phyloP scores from a whole-genome alignment of 2,329 filamentous ascomycete species.

The Fusarium avenaceum region DNA sequence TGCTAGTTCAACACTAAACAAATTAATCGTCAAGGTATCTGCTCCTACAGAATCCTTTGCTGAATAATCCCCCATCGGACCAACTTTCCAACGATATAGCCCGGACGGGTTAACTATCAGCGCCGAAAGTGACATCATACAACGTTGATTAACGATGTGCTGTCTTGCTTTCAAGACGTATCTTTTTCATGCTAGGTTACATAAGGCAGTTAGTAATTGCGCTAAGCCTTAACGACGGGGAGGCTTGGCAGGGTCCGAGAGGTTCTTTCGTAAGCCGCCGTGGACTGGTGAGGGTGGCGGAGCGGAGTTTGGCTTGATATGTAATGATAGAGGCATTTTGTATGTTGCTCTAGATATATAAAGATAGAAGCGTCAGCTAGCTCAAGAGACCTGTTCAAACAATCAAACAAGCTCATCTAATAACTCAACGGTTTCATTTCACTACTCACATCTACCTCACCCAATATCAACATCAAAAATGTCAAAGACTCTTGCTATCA shows the following conservation, averaged over 20 bases:
- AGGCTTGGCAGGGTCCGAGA: background rate
- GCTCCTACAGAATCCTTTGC: background rate
- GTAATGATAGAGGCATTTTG: too few relatives aligned
- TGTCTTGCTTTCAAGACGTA: background rate
- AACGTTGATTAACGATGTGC: conserved; percentile 25
- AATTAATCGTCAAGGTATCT: too few relatives aligned
- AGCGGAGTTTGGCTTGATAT: background rate
- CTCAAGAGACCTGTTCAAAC: background rate
- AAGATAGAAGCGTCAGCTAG: background rate
- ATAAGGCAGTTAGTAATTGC: conserved; percentile 15
- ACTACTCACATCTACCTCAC: background rate
- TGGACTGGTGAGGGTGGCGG: too few relatives aligned
- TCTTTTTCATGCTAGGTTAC: background rate
- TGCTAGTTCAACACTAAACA: too few relatives aligned
- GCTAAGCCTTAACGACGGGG: conserved; percentile 12
- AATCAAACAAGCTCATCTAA: too few relatives aligned
- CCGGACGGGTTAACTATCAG: conserved; percentile 3
- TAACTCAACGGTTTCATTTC: background rate
- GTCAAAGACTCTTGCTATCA: conserved; percentile 58
- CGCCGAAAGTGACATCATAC: background rate
- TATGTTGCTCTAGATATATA: background rate
- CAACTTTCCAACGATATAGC: conserved; percentile 15
- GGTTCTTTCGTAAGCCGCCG: too few relatives aligned
- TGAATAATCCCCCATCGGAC: conserved; percentile 21
- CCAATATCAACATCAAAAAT: conserved; percentile 32